Conservation (phyloP, 2,329 filamentous ascomycete species). For the Pseudogymnoascus sp. region DNA sequence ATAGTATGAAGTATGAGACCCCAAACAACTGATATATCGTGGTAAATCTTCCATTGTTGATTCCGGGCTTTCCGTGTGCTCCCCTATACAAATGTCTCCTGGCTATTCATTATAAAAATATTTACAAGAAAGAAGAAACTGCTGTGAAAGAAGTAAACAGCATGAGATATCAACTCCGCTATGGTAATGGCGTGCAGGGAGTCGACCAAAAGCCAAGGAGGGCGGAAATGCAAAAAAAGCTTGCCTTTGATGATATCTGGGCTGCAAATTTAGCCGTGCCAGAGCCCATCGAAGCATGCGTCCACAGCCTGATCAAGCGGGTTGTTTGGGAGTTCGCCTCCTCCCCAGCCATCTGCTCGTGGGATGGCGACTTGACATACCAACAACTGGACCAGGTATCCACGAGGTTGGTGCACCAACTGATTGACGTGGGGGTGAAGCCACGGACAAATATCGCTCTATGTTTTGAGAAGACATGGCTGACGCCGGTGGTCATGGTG, state of each 20-base stretch:
- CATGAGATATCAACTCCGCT: neutral
- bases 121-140: neutral
- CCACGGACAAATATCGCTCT: conserved; percentile 16
- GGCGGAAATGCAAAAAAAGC: neutral
- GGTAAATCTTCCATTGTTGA: neutral
- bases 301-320: neutral
- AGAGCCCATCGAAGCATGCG: neutral
- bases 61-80: neutral
- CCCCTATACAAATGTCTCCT: neutral
- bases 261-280: conserved; percentile 11
- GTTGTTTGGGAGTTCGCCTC: neutral
- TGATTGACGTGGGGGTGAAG: conserved; percentile 10
- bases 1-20: neutral
- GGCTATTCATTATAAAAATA: neutral
- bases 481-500: conserved; percentile 22
- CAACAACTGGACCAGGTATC: conserved; percentile 14
- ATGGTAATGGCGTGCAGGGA: neutral
- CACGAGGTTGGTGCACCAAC: conserved; percentile 8
- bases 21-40: neutral
- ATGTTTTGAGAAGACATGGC: conserved; percentile 22
- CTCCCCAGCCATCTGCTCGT: conserved; percentile 16
- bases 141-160: neutral
- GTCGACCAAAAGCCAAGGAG: neutral
- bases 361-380: conserved; percentile 19
- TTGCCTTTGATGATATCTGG: conserved; percentile 3